Conservation (phyloP, 345 rosid species). For the Carallia pectinifolia region DNA sequence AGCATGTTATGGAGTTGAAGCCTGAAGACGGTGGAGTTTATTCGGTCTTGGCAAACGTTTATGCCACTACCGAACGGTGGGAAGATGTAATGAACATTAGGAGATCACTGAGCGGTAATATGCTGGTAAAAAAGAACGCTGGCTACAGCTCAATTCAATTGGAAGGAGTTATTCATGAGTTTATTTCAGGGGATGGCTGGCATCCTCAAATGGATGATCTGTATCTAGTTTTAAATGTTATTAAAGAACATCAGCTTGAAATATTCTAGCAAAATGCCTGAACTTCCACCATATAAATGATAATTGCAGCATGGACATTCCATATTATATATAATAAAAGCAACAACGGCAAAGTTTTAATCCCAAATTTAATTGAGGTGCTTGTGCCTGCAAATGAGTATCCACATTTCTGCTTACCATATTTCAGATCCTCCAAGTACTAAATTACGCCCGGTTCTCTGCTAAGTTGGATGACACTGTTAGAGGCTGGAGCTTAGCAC, state of each 20-base stretch:
- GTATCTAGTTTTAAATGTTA: slow-evolving; percentile 30
- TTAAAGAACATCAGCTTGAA: slow-evolving; percentile 28
- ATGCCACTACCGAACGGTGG: slow-evolving; percentile 64
- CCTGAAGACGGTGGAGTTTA: slow-evolving; percentile 79
- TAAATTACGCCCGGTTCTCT: too few species aligned
- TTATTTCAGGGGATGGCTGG: slow-evolving; percentile 36
- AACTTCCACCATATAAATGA: not conserved
- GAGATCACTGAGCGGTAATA: slow-evolving; percentile 36
- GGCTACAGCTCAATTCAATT: slow-evolving; percentile 53
- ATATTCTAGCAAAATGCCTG: not conserved
- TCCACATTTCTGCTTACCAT: too few species aligned
- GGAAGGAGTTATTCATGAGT: slow-evolving; percentile 33
- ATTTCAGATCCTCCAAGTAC: too few species aligned
- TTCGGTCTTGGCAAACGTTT: slow-evolving; percentile 61
- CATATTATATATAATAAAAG: too few species aligned
- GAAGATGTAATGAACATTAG: slow-evolving; percentile 63
- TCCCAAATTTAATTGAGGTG: too few species aligned
- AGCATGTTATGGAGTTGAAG: slow-evolving; percentile 50
- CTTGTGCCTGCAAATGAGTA: too few species aligned
- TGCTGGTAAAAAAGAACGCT: slow-evolving; percentile 47
- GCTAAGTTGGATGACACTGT: too few species aligned
- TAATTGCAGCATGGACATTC: too few species aligned
- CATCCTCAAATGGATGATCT: slow-evolving; percentile 26
- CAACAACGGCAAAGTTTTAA: too few species aligned
- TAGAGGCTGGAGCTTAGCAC: too few species aligned